Base-by-base conservation (phyloP, 2,329 filamentous ascomycete species). In the Pseudovirgaria hyperparasitica region DNA sequence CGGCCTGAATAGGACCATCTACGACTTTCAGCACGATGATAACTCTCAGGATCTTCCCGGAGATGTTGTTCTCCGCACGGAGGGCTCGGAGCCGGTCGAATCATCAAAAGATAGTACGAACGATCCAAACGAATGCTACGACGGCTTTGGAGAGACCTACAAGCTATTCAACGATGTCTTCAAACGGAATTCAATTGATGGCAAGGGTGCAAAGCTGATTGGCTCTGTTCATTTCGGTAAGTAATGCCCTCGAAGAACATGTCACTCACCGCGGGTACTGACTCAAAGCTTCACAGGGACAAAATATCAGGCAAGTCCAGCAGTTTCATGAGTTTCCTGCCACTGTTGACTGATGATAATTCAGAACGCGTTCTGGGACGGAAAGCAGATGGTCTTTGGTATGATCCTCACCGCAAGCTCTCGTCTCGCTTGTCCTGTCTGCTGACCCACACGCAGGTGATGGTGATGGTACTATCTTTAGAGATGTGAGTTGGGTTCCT, bases 281-380 rank as follows among this genome's bases (percentile, higher is more conserved):
- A n/a, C n/a, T n/a, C n/a, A n/a, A n/a, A n/a, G n/a, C n/a, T n/a
- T n/a, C n/a, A n/a, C n/a, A n/a, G n/a, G n/a, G n/a, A n/a, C n/a
- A n/a, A n/a, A n/a, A n/a, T n/a, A n/a, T n/a, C n/a, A n/a, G n/a
- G n/a, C n/a, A n/a, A n/a, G n/a, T n/a, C n/a, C n/a, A n/a, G n/a
- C n/a, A n/a, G n/a, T n/a, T n/a, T n/a, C n/a, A n/a, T n/a, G n/a
- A n/a, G n/a, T n/a, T n/a, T n/a, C n/a, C n/a, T n/a, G n/a, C n/a
- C n/a, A n/a, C n/a, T n/a, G n/a, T n/a, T n/a, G n/a, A n/a, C n/a
- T n/a, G n/a, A n/a, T 8, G 20, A 25, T 9, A 6, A 67, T 64
- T 33, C 60, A 65, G 37, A 70, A 70, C 43, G 65, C 67, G 19
- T 67, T 65, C 41, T 70, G 66, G 65, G 60, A 68, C 30, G 50